Evolutionary conservation across 805 yeast genomes (phyloP).

Genomic region (Pichia sporocuriosa): DNA sequence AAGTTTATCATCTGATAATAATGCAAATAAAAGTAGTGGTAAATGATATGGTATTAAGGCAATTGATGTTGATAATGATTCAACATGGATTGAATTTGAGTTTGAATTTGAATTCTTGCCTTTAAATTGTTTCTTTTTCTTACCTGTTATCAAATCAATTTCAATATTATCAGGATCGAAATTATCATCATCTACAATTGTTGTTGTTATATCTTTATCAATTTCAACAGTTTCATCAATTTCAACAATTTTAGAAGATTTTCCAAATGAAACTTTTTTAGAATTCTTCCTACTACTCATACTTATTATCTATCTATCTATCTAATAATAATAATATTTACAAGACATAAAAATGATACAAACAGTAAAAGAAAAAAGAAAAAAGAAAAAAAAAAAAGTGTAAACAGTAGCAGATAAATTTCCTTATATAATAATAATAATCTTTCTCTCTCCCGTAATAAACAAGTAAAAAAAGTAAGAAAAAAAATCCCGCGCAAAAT

Average conservation of each 20-base stretch:
- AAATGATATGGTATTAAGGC: slow-evolving; percentile 29
- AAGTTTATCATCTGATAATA: slow-evolving; percentile 30
- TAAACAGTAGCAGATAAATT: neutral
- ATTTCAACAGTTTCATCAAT: slow-evolving; percentile 1
- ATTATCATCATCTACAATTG: slow-evolving; percentile 1
- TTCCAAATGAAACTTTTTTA: slow-evolving; percentile 13
- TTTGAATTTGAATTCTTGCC: neutral
- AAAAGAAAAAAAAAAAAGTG: neutral
- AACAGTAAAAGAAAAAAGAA: neutral
- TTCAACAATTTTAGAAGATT: slow-evolving; percentile 10
- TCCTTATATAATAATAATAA: neutral
- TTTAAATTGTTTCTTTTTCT: too few species aligned
- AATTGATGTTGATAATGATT: slow-evolving; percentile 12
- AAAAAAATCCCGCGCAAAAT: neutral
- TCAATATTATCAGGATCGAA: slow-evolving; percentile 14
- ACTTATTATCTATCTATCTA: neutral
- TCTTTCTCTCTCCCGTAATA: neutral
- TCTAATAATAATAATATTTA: too few species aligned
- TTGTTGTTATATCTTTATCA: neutral
- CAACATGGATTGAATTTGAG: neutral
- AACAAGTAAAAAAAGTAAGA: too few species aligned
- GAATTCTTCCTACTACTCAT: slow-evolving; percentile 9
- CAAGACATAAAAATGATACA: neutral
- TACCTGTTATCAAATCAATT: slow-evolving; percentile 15
- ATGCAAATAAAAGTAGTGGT: slow-evolving; percentile 19